Conservation (phyloP, 2,329 filamentous ascomycete genomes). For the Fusarium sororula region DNA sequence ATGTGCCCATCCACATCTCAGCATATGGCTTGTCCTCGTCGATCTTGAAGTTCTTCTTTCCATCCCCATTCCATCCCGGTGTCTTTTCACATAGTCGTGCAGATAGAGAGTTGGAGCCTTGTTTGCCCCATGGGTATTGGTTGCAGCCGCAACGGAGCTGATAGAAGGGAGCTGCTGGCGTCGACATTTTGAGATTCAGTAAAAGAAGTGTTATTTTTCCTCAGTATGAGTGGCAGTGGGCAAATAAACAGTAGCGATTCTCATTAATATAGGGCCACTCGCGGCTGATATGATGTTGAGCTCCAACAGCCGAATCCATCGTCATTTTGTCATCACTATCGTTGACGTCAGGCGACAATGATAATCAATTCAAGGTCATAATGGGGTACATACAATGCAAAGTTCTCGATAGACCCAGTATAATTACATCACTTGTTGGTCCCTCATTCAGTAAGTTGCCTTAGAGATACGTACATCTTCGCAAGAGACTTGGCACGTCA, state of each 20-base stretch:
- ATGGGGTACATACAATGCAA: not conserved
- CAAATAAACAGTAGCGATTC: too few relatives aligned
- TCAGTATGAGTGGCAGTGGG: too few relatives aligned
- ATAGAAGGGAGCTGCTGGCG: constrained; percentile 48
- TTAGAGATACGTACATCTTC: constrained; percentile 2
- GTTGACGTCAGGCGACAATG: constrained; percentile 34
- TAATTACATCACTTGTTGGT: constrained; percentile 27
- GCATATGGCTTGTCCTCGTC: constrained; percentile 71
- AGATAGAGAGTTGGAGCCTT: constrained; percentile 71
- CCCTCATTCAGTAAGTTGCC: not conserved
- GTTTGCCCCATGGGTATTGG: constrained; percentile 77
- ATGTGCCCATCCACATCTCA: constrained; percentile 81
- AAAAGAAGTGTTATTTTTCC: not conserved
- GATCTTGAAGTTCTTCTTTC: constrained; percentile 62
- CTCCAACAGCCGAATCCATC: not conserved
- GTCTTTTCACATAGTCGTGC: constrained; percentile 73
- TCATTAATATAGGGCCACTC: not conserved
- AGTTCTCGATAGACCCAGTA: constrained; percentile 13
- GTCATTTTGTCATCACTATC: constrained; percentile 39
- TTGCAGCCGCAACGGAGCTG: constrained; percentile 60
- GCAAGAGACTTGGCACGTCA: constrained; percentile 5
- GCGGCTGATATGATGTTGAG: not conserved
- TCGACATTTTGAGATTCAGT: constrained; percentile 24
- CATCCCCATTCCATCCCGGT: constrained; percentile 53
- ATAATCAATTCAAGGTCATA: not conserved